Base-by-base conservation (phyloP, 257 asterid genomes). In the Scutellaria galericulata region DNA sequence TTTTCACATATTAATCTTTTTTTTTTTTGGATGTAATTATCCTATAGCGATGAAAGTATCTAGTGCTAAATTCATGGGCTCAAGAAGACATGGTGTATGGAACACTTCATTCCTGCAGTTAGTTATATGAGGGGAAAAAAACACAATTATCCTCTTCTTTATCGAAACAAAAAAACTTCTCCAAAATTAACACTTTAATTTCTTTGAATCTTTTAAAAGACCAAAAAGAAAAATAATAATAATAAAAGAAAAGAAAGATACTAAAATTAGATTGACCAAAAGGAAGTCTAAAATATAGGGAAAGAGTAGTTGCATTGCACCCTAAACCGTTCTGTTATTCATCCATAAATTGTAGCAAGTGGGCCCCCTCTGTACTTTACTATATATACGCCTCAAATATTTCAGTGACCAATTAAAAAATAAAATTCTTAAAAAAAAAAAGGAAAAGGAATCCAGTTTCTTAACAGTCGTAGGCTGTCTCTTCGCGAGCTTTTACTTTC, bases 381-480 rank as follows among this genome's bases (percentile, higher is more conserved):
- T 68, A 69, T 52, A 63, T 52, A 62, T 45, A 60, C 42, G 10
- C 56, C 61, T 66, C 76, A 51, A 52, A 59, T 44, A 69, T 44
- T 62, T 67, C 39, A 41, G 74, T 56, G 37, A 24, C 70, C 45
- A 48, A 74, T 52, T 39, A 22, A 51, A 74, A 55, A 50, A 11
- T 0, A 31, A 57, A 54, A 64, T 51, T 40, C 56, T n/a, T 56
- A 80, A 57, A 65, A 31, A 22, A 66, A 65, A 56, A 18, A 18
- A n/a, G n/a, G n/a, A 18, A 27, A 47, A 35, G 66, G 52, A n/a
- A 9, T 40, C 54, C 45, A 46, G 67, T 18, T 65, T 74, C 70
- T 22, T 74, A 41, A 70, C 79, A 58, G 70, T 57, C 83, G 82
- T 60, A 22, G 77, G 74, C 52, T 54, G 72, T 73, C 76, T 78